Evolutionary conservation across 2,329 filamentous ascomycete genomes (phyloP), one percentile per base, ranked within the genome.

Genomic region (Aureobasidium melanogenum): DNA sequence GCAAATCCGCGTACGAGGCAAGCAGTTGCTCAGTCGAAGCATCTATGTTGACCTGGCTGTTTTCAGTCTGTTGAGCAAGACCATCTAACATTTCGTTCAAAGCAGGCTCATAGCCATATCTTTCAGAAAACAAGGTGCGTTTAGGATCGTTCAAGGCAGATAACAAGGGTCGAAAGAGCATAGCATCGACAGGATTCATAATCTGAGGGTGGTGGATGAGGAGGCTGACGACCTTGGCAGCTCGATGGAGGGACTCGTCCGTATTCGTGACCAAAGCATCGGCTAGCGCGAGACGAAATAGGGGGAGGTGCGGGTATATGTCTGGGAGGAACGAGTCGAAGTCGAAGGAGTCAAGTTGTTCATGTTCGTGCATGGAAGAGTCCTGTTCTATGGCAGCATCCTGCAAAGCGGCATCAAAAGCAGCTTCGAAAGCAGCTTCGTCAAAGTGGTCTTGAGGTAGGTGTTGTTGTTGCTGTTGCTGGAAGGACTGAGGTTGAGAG

Each of bases 341-440:
- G 24, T 54, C 36, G 24, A 54, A 26, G 24, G 50, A 64, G 63
- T 44, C 64, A 2, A 62, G 32, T 63, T 60, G 19, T 46, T 51
- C 39, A 43, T 60, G 38, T 44, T 59, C 54, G 47, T 59, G 34
- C 43, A 62, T 28, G 62, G 46, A 38, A 61, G 56, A n/a, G 51
- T 57, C 47, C 34, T 60, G 19, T 47, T 63, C 38, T 67, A 66
- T 17, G 69, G 68, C 30, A 56, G 55, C 36, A 36, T 79, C 74
- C 52, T 75, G 71, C 48, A 74, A 70, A 24, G 76, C 77, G 62
- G 76, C 73, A 44, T 80, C 79, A 66, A 84, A 84, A 2, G 82
- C 81, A 51, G 74, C 69, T 54, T 79, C 80, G 64, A 84, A 84
- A 17, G 81, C 82, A 22, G 77, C 80, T 41, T 83, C 80, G 60